These are phyloP conservation scores for Stemphylium beticola DNA, from an alignment of 2,329 filamentous ascomycete genomes.

Conservation along the genomic window DNA sequence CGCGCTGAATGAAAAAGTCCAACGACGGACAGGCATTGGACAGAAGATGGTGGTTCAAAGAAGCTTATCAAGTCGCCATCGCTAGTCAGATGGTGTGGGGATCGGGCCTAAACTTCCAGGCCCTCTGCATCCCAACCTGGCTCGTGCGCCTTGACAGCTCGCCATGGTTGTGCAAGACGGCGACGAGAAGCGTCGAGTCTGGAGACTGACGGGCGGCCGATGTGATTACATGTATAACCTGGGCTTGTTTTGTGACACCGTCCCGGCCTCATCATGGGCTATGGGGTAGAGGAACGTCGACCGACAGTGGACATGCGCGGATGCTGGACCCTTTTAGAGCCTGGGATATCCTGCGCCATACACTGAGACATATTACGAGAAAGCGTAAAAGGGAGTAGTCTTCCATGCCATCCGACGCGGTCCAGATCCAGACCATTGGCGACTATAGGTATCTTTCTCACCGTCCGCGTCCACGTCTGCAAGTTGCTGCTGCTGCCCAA, in stretches of 20 bases:
- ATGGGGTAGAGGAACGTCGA: no score
- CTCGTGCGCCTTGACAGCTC: conserved; percentile 11
- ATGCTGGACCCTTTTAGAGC: background rate
- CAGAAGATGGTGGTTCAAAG: conserved; percentile 26
- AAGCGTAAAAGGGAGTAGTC: background rate
- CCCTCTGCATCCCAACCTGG: conserved; percentile 12
- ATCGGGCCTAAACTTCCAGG: conserved; percentile 16
- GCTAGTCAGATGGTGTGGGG: conserved; percentile 26
- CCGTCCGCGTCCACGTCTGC: no score
- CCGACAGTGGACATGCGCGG: background rate
- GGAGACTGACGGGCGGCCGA: background rate
- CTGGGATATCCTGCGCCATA: background rate
- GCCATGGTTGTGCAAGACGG: background rate
- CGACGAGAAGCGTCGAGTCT: background rate
- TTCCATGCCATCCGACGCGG: background rate
- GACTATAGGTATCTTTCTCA: no score
- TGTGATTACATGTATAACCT: background rate
- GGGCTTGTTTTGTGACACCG: background rate
- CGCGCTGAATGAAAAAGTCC: conserved; percentile 2
- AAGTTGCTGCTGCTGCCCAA: no score
- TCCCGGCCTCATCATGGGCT: no score
- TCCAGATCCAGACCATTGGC: no score
- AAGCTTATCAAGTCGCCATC: conserved; percentile 41
- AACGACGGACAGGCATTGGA: conserved; percentile 24
- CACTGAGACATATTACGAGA: background rate